Evolutionary conservation across 2,329 filamentous ascomycete genomes (phyloP), one percentile per base, ranked within the genome.

Genomic region (Fusarium protoensiforme): DNA sequence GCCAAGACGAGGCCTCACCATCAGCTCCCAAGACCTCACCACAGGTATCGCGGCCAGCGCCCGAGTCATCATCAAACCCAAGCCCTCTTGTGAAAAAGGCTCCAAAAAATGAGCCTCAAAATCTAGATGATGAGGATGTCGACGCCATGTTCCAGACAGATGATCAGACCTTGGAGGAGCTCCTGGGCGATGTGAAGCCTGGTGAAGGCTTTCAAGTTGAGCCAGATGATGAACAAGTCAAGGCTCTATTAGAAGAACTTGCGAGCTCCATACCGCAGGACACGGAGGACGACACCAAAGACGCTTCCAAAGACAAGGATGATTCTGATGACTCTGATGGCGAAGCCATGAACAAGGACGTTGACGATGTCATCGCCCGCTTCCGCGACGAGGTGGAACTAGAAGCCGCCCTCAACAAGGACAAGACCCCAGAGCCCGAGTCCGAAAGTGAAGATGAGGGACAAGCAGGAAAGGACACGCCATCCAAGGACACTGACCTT

Each of bases 161-260:
- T 71, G 87, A 89, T n/a, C 81, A 85, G 54, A 87, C 84, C 1
- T 80, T 90, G 1, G 84, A 89, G 63, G 87, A 89, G 67, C 81
- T 90, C 11, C 81, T 90, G 3, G 83, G 81, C 3, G 83, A 85
- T 31, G 81, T 87, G 1, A 79, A 79, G 36, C 75, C 81, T 0
- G 81, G 84, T 13, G 80, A 83, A 24, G 68, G 62, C 5, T 73
- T 78, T 58, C 71, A 69, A 1, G 24, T 66, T 0, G 70, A 68
- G 33, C 64, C 81, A 2, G 76, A 78, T 31, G 80, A 81, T 16
- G 80, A 80, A 5, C 74, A 81, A 9, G 81, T 84, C 48, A 79
- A 77, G 43, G 80, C 80, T 1, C 75, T 85, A 2, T 67, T 85
- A 3, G 82, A 84, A n/a, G 76, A 83, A 46, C 78, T 85, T 0